These are phyloP conservation scores for Termitomyces sp. DNA, from an alignment of 768 basidiomycete genomes.

Conservation along the genomic window DNA sequence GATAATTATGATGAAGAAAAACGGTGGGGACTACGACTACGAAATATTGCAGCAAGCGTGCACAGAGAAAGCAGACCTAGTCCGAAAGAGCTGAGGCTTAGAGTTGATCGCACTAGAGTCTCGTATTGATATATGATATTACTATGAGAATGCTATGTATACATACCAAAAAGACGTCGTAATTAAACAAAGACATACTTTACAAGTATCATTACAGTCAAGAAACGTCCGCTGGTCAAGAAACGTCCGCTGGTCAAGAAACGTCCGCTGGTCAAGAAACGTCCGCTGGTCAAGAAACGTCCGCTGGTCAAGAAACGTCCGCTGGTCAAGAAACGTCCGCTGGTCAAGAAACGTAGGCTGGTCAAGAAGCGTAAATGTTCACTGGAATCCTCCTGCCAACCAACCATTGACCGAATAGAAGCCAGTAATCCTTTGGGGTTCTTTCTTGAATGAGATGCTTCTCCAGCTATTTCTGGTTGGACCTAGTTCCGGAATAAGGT, in stretches of 20 bases:
- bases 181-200: background rate
- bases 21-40: background rate
- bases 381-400: conserved; percentile 29
- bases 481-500: conserved; percentile 20
- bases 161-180: background rate
- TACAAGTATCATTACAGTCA: background rate
- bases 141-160: too few relatives aligned
- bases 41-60: background rate
- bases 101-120: too few relatives aligned
- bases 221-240: background rate
- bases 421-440: conserved; percentile 25
- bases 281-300: background rate
- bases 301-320: too few relatives aligned
- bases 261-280: background rate
- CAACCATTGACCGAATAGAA: conserved; percentile 31
- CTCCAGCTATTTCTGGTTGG: conserved; percentile 27
- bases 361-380: background rate
- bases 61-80: too few relatives aligned
- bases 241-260: too few relatives aligned
- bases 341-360: background rate
- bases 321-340: background rate
- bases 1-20: background rate
- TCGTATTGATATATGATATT: too few relatives aligned
- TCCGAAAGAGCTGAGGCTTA: too few relatives aligned
- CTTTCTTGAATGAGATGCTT: conserved; percentile 21